Percentiles rank a stretch among this genome's conserved stretches.
These are phyloP conservation scores for Pythium scleroteichum DNA, from an alignment of 352 stramenopile genomes.

Conservation along the genomic window DNA sequence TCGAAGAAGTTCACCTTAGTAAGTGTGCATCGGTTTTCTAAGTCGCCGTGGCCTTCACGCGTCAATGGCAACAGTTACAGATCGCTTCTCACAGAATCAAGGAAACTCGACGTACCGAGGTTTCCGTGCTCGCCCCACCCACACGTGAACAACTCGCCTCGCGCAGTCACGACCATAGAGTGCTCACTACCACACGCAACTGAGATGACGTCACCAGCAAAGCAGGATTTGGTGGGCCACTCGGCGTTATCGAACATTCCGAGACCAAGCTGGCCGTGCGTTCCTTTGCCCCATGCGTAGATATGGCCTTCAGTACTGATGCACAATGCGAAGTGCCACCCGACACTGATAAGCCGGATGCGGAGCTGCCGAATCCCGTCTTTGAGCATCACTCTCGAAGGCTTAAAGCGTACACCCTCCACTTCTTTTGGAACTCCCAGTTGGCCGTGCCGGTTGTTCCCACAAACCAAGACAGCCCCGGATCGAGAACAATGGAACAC, in stretches of 20 bases:
- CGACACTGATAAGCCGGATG: conserved; percentile 46
- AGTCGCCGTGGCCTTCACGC: conserved; percentile 59
- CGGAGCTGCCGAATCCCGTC: conserved; percentile 21
- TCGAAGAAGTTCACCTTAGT: conserved; percentile 55
- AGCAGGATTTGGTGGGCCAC: conserved; percentile 21
- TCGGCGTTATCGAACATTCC: conserved; percentile 18
- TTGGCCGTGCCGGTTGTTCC: conserved; percentile 80
- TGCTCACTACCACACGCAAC: conserved; percentile 82
- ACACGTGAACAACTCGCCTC: conserved; percentile 69
- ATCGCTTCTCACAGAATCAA: not conserved
- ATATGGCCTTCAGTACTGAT: conserved; percentile 35
- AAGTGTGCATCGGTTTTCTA: conserved; percentile 37
- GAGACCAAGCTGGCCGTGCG: conserved; percentile 68
- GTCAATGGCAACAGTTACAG: not conserved
- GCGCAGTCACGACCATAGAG: conserved; percentile 49
- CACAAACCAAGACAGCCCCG: conserved; percentile 55
- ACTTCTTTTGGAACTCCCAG: conserved; percentile 37
- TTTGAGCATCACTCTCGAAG: conserved; percentile 3
- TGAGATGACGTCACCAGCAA: conserved; percentile 31
- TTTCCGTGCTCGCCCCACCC: conserved; percentile 87
- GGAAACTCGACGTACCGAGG: conserved; percentile 50
- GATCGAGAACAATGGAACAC: conserved; percentile 41
- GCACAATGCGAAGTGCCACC: conserved; percentile 80
- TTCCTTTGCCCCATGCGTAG: conserved; percentile 74
- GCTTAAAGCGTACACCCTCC: conserved; percentile 5